These are phyloP conservation scores for Leccinellum rugosiceps DNA, from an alignment of 768 basidiomycete species.

Conservation along the genomic window DNA sequence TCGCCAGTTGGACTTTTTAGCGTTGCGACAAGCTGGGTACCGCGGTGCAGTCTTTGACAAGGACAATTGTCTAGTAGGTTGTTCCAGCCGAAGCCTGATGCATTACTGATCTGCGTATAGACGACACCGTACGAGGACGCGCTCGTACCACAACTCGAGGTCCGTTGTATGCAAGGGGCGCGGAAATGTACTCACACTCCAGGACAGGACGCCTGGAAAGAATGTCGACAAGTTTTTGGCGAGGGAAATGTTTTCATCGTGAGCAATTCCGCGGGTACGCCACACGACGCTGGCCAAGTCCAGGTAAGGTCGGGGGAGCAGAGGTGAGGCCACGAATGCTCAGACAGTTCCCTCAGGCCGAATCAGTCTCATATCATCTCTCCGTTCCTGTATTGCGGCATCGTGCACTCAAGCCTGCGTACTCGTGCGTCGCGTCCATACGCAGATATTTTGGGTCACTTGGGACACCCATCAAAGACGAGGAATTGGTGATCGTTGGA, in stretches of 20 bases:
- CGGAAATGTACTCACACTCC: background rate
- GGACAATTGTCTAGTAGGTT: conserved; percentile 88
- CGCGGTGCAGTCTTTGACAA: conserved; percentile 95
- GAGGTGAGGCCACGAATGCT: background rate
- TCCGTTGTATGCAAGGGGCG: conserved; percentile 28
- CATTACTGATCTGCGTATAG: conserved; percentile 37
- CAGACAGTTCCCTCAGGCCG: conserved; percentile 55
- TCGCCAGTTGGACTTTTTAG: conserved; percentile 75
- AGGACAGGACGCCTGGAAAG: conserved; percentile 69
- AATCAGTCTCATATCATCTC: conserved; percentile 71
- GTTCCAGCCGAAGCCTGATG: background rate
- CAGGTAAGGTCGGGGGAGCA: conserved; percentile 51
- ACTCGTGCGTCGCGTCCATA: conserved; percentile 67
- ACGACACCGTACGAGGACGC: conserved; percentile 76
- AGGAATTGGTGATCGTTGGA: conserved; percentile 79
- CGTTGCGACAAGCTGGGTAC: conserved; percentile 72
- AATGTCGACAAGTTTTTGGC: conserved; percentile 71
- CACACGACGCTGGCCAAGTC: conserved; percentile 69
- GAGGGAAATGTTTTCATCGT: conserved; percentile 82
- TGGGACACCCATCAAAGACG: conserved; percentile 48
- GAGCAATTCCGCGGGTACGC: conserved; percentile 90
- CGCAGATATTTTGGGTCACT: conserved; percentile 75
- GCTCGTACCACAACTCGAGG: conserved; percentile 74
- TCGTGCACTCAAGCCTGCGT: conserved; percentile 71
- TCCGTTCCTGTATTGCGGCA: conserved; percentile 83